Evolutionary conservation across 1,284 basidiomycete genomes (phyloP), one percentile per base, ranked within the genome.

Genomic region (Moesziomyces antarcticus): DNA sequence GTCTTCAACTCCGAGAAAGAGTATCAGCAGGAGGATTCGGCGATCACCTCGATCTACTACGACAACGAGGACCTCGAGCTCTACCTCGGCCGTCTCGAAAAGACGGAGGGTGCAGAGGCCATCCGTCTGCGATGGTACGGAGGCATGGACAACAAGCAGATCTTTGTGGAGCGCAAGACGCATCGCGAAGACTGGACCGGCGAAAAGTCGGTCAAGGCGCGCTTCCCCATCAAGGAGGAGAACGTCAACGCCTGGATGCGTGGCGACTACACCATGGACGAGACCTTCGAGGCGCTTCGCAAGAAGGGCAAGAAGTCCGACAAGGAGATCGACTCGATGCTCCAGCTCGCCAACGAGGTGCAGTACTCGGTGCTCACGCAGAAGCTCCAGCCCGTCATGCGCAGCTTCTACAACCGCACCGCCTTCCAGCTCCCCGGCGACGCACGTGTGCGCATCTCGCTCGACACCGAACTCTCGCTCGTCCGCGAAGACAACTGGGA

Each of bases 121-220:
- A 90, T 99, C 72, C 93, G 96, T 58, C 86, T 99, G 73, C 89
- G 96, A 42, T 99, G 96, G 97, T 99, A 99, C 84, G 97, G 96
- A n/a, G 94, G 94, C 80, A 90, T 91, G 77, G 88, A 82, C 73
- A 85, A 82, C 75, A 85, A 86, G 90, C 79, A 89, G 88, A 95
- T 99, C 70, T 99, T 97, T 80, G 94, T 99, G 46, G 96, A 99
- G 87, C 93, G 97, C 64, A 99, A 99, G 86, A 99, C 97, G 0
- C 96, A 99, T 84, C 89, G 95, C 54, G 96, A 99, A 86, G 96
- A 99, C 85, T 99, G 97, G 96, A 99, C 97, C 0, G 96, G 96
- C 35, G 96, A 99, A 85, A 99, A 98, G 86, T 96, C 93, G 18
- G 96, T 99, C 84, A 99, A 99, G 86, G 93, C 96, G 30, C 93